These are phyloP conservation scores for Sphaerosporella brunnea DNA, from an alignment of 495 filamentous ascomycete genomes.

Conservation along the genomic window DNA sequence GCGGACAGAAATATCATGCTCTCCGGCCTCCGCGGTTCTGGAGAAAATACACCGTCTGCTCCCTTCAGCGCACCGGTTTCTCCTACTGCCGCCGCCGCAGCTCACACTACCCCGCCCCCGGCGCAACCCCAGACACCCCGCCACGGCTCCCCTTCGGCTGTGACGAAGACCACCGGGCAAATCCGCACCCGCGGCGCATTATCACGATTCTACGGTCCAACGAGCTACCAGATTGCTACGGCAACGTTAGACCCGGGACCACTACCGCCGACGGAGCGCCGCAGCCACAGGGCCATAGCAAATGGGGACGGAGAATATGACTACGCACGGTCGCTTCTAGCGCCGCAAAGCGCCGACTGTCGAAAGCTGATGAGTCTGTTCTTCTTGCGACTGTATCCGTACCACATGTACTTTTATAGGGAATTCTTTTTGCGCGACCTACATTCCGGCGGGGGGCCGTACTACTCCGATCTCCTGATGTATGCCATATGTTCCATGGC, in stretches of 20 bases:
- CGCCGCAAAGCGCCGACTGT: slow-evolving; percentile 17
- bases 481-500: slow-evolving; percentile 27
- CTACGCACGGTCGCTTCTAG: background rate
- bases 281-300: background rate
- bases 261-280: background rate
- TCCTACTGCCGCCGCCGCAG: background rate
- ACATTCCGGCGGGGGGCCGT: slow-evolving; percentile 22
- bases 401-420: slow-evolving; percentile 27
- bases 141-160: background rate
- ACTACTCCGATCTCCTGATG: slow-evolving; percentile 27
- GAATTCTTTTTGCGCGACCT: slow-evolving; percentile 27
- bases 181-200: background rate
- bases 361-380: slow-evolving; percentile 24
- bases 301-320: background rate
- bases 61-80: no score
- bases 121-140: background rate
- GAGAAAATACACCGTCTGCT: no score
- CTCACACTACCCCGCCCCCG: background rate
- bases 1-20: background rate
- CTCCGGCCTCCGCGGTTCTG: background rate
- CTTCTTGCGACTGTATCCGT: slow-evolving; percentile 25
- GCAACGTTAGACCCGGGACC: background rate
- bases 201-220: background rate
- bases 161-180: background rate
- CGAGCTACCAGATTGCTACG: background rate